These are phyloP conservation scores for Platismatia glauca DNA, from an alignment of 495 filamentous ascomycete species.

Conservation along the genomic window DNA sequence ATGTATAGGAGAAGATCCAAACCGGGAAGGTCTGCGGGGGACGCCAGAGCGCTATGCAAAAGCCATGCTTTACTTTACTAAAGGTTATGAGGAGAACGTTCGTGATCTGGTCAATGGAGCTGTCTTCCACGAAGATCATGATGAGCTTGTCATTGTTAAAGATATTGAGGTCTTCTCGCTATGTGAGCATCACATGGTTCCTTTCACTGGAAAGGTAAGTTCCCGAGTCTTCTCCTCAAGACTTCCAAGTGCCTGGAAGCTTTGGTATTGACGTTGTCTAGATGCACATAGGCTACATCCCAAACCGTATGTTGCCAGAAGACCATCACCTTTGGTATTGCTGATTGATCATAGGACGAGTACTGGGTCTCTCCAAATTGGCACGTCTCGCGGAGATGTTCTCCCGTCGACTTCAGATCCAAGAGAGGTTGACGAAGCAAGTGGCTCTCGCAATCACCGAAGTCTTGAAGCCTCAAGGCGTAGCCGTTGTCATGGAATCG, in stretches of 20 bases:
- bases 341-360: conserved; percentile 62
- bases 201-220: conserved; percentile 80
- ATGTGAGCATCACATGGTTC: conserved; percentile 96
- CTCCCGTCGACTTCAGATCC: conserved; percentile 81
- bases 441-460: conserved; percentile 91
- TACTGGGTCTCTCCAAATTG: conserved; percentile 91
- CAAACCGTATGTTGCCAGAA: conserved; percentile 39
- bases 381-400: conserved; percentile 98
- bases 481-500: conserved; percentile 95
- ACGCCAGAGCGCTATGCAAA: conserved; percentile 91
- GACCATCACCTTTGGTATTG: neutral
- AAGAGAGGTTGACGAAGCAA: conserved; percentile 92
- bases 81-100: conserved; percentile 95
- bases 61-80: conserved; percentile 98
- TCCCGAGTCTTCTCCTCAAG: neutral
- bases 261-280: conserved; percentile 27
- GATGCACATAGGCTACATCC: conserved; percentile 99
- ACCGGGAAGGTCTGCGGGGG: conserved; percentile 76
- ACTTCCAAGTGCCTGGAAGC: neutral
- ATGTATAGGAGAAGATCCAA: conserved; percentile 91
- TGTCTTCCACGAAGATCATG: conserved; percentile 94
- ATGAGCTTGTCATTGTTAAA: conserved; percentile 95
- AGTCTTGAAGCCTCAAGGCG: conserved; percentile 85
- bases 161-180: conserved; percentile 94
- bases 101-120: conserved; percentile 87